Percentiles rank a stretch among this genome's conserved stretches.
phyloP scores from a whole-genome alignment of 2,329 filamentous ascomycete species.

The Fusarium armeniacum region DNA sequence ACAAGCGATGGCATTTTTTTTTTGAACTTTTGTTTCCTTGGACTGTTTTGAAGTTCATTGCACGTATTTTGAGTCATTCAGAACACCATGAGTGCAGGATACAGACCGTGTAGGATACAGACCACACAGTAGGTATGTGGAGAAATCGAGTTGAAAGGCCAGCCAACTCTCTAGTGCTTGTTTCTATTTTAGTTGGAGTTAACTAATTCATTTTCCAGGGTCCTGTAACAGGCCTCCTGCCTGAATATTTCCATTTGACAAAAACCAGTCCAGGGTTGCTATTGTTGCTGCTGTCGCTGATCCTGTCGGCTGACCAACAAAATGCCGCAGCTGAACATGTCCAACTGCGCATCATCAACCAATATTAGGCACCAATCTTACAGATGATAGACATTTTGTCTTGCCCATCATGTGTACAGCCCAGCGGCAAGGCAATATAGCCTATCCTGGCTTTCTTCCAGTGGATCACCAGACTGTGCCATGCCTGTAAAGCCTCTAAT shows the following conservation, averaged over 20 bases:
- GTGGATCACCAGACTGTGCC: conserved; percentile 47
- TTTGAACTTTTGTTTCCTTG: background rate
- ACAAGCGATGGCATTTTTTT: conserved; percentile 4
- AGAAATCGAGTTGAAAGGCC: background rate
- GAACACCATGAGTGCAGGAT: too few relatives aligned
- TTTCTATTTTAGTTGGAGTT: background rate
- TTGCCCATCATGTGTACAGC: conserved; percentile 31
- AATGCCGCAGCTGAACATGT: conserved; percentile 4
- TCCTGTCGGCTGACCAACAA: conserved; percentile 24
- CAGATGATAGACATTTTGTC: conserved; percentile 6
- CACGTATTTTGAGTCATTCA: too few relatives aligned
- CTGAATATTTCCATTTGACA: background rate
- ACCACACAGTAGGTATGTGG: background rate
- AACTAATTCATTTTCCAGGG: background rate
- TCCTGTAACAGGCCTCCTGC: background rate
- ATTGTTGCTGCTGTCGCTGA: background rate
- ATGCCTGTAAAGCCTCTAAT: conserved; percentile 35
- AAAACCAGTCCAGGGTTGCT: background rate
- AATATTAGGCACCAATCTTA: conserved; percentile 32
- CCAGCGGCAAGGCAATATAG: conserved; percentile 26
- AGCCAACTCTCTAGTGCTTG: background rate
- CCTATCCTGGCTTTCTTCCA: conserved; percentile 8
- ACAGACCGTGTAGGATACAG: too few relatives aligned
- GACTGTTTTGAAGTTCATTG: too few relatives aligned
- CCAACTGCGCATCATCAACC: conserved; percentile 3